Base-by-base conservation (phyloP, 495 filamentous ascomycete species). In the Lepraria neglecta region DNA sequence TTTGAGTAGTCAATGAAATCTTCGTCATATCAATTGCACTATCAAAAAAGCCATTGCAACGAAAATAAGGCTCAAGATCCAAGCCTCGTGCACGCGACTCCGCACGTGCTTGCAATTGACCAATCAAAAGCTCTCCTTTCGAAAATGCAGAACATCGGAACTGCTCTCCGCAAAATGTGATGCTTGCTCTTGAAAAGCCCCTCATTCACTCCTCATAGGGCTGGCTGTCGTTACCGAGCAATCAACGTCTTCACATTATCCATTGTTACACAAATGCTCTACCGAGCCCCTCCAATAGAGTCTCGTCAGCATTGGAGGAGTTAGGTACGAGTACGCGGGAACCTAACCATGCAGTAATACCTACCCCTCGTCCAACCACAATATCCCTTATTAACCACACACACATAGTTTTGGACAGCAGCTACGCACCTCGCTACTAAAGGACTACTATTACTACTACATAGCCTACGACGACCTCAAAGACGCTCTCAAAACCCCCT, bases 391-490 rank as follows among this genome's bases (percentile, higher is more conserved):
- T 42, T 66, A 44, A 67, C 19, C n/a, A 31, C 1, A 24, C 75
- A 73, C 70, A 72, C 77, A 75, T 77, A 97, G 95, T 79, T 99
- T 99, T 81, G 94, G 94, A 70, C 88, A 95, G 72, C 91, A 97
- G 78, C 84, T 99, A 63, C 88, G 87, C 45, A 90, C 89, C 61
- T 96, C 91, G 65, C 83, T 95, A 68, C 91, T 97, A 74, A 88
- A 87, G 77, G 94, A 97, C 73, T 98, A 91, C 77, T 85, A 89
- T 72, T 95, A 90, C 81, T 88, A 95, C 79, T 99, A 97, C 77
- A 97, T 99, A 74, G 86, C 87, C 72, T 99, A 99, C 74, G 91
- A 97, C 66, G 88, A 87, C 61, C 82, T 99, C 51, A 99, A 99
- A 75, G 77, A 78, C 65, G 85, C 88, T 64, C 84, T 99, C 61